Conservation (phyloP, 768 basidiomycete genomes). For the Lactarius trivialis region DNA sequence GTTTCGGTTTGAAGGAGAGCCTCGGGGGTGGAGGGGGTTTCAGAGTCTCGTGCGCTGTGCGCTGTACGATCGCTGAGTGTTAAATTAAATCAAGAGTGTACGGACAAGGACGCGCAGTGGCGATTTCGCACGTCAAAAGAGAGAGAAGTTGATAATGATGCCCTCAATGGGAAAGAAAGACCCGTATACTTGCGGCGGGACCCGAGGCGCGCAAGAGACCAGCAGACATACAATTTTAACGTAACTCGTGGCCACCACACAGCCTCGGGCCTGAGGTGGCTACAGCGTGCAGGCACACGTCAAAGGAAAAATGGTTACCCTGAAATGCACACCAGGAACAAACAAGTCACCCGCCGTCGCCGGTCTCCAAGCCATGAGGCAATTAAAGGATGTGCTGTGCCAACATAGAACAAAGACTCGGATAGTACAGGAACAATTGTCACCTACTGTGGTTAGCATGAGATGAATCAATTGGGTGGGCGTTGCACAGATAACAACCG, state of each 20-base stretch:
- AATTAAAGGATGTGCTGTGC: background rate
- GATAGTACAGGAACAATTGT: background rate
- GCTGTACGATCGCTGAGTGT: slow-evolving; percentile 2
- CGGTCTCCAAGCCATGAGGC: background rate
- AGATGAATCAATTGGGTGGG: background rate
- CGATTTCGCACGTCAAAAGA: background rate
- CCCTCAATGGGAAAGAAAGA: background rate
- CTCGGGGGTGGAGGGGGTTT: background rate
- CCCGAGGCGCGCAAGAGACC: background rate
- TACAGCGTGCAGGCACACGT: background rate
- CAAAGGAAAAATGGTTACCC: background rate
- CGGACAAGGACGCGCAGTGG: background rate
- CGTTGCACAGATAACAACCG: background rate
- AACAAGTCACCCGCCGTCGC: background rate
- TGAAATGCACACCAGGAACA: background rate
- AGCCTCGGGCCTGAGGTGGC: background rate
- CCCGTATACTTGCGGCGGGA: background rate
- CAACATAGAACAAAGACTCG: background rate
- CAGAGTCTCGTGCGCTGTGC: background rate
- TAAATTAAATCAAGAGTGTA: background rate
- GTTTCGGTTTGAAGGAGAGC: background rate
- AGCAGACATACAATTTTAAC: background rate
- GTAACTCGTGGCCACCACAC: background rate
- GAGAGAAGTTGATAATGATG: background rate
- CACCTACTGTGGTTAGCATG: background rate